These are phyloP conservation scores for Candida sithepensis DNA, from an alignment of 805 yeast genomes.

Conservation along the genomic window DNA sequence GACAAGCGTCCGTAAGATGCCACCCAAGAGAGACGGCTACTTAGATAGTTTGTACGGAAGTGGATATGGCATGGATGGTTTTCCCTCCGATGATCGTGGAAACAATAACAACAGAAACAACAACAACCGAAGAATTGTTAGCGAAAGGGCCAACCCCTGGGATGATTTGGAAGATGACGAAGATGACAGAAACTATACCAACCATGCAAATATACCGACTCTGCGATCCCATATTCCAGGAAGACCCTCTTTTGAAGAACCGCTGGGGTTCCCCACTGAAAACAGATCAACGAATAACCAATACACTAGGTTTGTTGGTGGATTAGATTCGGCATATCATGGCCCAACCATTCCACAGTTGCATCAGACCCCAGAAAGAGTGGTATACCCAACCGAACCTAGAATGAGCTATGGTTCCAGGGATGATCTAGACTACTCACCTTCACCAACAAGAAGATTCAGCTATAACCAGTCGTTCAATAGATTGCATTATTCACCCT, in stretches of 20 bases:
- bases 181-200: not conserved
- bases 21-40: not conserved
- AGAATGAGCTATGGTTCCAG: slow-evolving; percentile 4
- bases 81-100: not conserved
- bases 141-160: slow-evolving; percentile 11
- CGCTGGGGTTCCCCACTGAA: slow-evolving; percentile 14
- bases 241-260: slow-evolving; percentile 8
- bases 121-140: not conserved
- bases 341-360: not conserved
- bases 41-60: not conserved
- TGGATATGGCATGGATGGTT: not conserved
- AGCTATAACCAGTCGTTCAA: slow-evolving; percentile 20
- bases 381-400: slow-evolving; percentile 3
- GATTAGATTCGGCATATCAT: not conserved
- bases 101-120: not conserved
- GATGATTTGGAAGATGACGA: not conserved
- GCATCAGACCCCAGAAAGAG: slow-evolving; percentile 9
- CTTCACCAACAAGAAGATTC: slow-evolving; percentile 16
- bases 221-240: slow-evolving; percentile 4
- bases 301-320: not conserved
- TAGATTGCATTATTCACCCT: slow-evolving; percentile 16
- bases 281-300: too few relatives aligned
- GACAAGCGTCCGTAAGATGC: too few relatives aligned
- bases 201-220: not conserved
- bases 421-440: slow-evolving; percentile 5